Evolutionary conservation across 441 rosid species (phyloP).

Genomic region (Adansonia grandidieri): DNA sequence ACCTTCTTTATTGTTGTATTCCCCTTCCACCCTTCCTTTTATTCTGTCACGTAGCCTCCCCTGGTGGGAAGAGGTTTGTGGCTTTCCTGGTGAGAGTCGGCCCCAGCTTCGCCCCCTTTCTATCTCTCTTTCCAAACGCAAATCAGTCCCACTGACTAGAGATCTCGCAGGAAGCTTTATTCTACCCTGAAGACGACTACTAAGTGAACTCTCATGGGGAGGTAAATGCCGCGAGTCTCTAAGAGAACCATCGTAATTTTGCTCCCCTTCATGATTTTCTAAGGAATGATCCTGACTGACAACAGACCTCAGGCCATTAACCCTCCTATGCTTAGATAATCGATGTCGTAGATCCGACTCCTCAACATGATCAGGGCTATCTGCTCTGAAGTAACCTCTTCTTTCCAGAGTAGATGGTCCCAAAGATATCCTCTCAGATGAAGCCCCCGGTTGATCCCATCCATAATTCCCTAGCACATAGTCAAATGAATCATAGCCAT

Average conservation of each 20-base stretch:
- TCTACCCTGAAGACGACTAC: slow-evolving; percentile 79
- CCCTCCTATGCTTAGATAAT: slow-evolving; percentile 70
- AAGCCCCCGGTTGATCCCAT: slow-evolving; percentile 60
- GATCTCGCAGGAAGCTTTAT: slow-evolving; percentile 74
- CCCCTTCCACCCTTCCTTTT: slow-evolving; percentile 56
- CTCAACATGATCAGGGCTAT: slow-evolving; percentile 50
- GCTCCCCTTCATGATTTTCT: slow-evolving; percentile 48
- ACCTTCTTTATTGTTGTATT: slow-evolving; percentile 43
- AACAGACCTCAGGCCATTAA: slow-evolving; percentile 68
- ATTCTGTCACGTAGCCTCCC: slow-evolving; percentile 65
- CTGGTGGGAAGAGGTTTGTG: slow-evolving; percentile 39
- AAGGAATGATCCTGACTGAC: slow-evolving; percentile 57
- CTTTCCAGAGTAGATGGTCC: slow-evolving; percentile 52
- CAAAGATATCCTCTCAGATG: slow-evolving; percentile 51
- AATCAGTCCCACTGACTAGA: slow-evolving; percentile 41
- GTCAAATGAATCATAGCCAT: slow-evolving; percentile 53
- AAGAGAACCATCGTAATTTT: slow-evolving; percentile 48
- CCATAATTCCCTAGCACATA: slow-evolving; percentile 56
- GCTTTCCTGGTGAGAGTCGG: slow-evolving; percentile 49
- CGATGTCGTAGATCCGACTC: slow-evolving; percentile 74
- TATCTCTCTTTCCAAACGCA: slow-evolving; percentile 50
- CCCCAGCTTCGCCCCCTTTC: slow-evolving; percentile 61
- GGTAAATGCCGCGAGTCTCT: slow-evolving; percentile 47
- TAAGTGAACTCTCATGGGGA: slow-evolving; percentile 50
- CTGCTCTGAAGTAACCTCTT: slow-evolving; percentile 50